These are phyloP conservation scores for Elymus sibiricus DNA, from an alignment of 176 grass and related monocot species.

Conservation along the genomic window DNA sequence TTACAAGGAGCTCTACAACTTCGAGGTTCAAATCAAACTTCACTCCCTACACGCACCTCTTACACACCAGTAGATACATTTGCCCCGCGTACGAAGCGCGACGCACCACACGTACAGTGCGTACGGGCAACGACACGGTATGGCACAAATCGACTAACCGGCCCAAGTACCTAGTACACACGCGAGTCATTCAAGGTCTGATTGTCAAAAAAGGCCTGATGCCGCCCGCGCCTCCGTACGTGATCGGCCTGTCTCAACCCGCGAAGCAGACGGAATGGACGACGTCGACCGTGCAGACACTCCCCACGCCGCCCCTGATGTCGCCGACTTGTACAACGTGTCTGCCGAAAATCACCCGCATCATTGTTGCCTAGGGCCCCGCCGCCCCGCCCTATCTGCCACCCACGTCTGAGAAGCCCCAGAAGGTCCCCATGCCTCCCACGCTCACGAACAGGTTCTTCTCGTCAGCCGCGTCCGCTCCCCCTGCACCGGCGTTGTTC, in stretches of 20 bases:
- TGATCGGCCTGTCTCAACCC: not conserved
- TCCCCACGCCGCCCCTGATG: constrained; percentile 22
- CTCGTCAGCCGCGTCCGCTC: not conserved
- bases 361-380: constrained; percentile 57
- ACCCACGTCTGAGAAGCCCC: constrained; percentile 35
- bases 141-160: too few relatives aligned
- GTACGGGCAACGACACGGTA: too few relatives aligned
- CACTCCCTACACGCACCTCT: too few relatives aligned
- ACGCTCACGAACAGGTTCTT: constrained; percentile 47
- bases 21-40: too few relatives aligned
- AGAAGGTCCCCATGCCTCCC: constrained; percentile 42
- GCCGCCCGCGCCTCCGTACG: not conserved
- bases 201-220: too few relatives aligned
- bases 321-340: constrained; percentile 18
- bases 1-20: too few relatives aligned
- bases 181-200: constrained; percentile 16
- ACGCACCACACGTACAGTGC: too few relatives aligned
- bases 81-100: too few relatives aligned
- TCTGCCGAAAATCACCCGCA: constrained; percentile 39
- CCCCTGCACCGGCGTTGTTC: too few relatives aligned
- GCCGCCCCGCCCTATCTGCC: constrained; percentile 26
- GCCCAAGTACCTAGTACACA: too few relatives aligned
- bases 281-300: not conserved
- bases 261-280: not conserved
- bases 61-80: too few relatives aligned